A percentile compares a stretch with the other conserved stretches of the same genome.
These are phyloP conservation scores for Lachancea waltii DNA, from an alignment of 805 yeast species.

Conservation along the genomic window DNA sequence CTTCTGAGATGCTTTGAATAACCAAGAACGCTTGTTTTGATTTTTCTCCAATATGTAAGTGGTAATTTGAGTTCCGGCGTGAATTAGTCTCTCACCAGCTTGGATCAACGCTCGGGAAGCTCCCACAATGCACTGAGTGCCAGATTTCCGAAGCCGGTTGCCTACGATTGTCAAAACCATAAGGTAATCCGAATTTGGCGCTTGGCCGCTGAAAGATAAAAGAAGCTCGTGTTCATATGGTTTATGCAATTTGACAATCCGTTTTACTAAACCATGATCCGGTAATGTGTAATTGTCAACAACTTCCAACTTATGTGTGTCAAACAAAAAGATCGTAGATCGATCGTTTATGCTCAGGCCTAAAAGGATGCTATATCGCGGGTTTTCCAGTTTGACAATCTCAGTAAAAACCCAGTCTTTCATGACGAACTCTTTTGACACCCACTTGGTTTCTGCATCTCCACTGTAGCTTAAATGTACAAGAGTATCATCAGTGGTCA, in stretches of 20 bases:
- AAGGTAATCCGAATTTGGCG: neutral
- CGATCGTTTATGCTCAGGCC: neutral
- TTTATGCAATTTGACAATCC: neutral
- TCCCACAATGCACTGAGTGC: neutral
- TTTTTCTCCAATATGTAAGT: neutral
- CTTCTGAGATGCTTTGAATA: neutral
- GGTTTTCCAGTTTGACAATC: slow-evolving; percentile 1
- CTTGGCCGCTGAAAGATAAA: neutral
- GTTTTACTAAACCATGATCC: neutral
- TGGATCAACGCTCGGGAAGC: slow-evolving; percentile 1
- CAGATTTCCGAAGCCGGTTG: neutral
- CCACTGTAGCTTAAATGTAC: neutral
- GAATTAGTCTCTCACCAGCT: neutral
- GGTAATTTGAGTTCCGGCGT: neutral
- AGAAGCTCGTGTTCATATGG: slow-evolving; percentile 1
- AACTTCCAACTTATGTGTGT: neutral
- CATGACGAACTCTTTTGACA: neutral
- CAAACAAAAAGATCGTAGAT: neutral
- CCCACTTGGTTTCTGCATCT: neutral
- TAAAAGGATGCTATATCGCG: neutral
- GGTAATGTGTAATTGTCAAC: neutral
- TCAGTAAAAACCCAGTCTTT: neutral
- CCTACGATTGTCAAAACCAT: neutral
- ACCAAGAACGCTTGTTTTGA: neutral
- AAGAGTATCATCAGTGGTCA: slow-evolving; percentile 1